Conservation (phyloP, 2,329 filamentous ascomycete species). For the Ophiostoma ips region DNA sequence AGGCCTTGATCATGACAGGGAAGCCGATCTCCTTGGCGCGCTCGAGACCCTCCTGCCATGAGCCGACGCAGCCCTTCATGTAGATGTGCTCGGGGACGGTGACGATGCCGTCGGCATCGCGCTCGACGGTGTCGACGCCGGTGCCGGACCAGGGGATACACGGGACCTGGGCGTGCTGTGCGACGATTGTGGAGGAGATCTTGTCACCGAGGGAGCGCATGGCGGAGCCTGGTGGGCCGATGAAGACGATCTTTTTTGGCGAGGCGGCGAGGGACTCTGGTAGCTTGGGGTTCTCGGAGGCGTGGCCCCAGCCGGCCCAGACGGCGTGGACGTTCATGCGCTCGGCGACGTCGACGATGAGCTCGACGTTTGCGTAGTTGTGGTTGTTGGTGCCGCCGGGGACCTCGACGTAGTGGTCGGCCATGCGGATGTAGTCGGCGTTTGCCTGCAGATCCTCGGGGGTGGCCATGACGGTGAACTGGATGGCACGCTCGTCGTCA, state of each 20-base stretch:
- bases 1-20: constrained; percentile 99
- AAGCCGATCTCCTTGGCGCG: constrained; percentile 88
- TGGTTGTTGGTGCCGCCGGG: constrained; percentile 99
- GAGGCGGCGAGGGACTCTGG: constrained; percentile 92
- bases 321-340: constrained; percentile 97
- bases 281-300: constrained; percentile 95
- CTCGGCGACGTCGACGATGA: constrained; percentile 97
- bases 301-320: constrained; percentile 98
- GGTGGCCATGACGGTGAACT: constrained; percentile 99
- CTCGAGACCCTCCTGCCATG: constrained; percentile 76
- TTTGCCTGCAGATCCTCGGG: constrained; percentile 96
- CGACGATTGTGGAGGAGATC: constrained; percentile 97
- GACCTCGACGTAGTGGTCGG: constrained; percentile 97
- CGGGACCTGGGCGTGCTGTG: constrained; percentile 88
- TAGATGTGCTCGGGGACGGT: constrained; percentile 81
- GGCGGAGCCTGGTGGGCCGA: constrained; percentile 90
- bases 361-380: constrained; percentile 98
- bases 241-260: constrained; percentile 98
- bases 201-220: constrained; percentile 99
- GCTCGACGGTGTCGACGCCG: constrained; percentile 65
- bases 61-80: constrained; percentile 77
- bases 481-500: constrained; percentile 93
- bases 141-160: constrained; percentile 99
- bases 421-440: constrained; percentile 99
- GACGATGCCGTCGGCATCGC: constrained; percentile 76